Base-by-base conservation (phyloP, 345 rosid genomes). In the Aurinia saxatilis region DNA sequence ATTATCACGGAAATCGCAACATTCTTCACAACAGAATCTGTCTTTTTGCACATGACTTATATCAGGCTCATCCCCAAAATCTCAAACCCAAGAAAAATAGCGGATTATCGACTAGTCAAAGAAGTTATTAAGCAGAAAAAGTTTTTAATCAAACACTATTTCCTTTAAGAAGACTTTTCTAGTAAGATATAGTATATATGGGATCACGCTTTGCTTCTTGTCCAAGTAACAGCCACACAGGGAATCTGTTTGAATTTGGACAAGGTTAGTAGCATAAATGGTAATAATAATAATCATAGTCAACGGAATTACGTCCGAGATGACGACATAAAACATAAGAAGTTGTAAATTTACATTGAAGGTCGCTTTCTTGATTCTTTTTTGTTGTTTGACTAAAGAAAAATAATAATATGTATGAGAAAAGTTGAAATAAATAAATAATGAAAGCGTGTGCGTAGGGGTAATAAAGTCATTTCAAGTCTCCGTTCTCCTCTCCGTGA, bases 201-300 rank as follows among this genome's bases (percentile, higher is more conserved):
- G 18, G 11, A 51, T 40, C 46, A 50, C 18, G 10, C 57, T n/a
- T 57, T 38, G 65, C 65, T 67, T 67, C 50, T 49, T 67, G 17
- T 19, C 65, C 51, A 67, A 67, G 65, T 37, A 57, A 17, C 2
- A 23, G 1, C 23, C 15, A 6, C 39, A 34, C 14, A 6, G 14
- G 25, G 16, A 14, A 27, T 7, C 2, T 41, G 49, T 56, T 53
- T 56, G 63, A 37, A 37, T 37, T 46, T 27, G 33, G 37, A 12
- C 14, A 66, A 36, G 12, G 5, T 8, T 33, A 4, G 31, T 18
- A 11, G 14, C 10, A 15, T 0, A n/a, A 37, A 37, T 17, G 40
- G 50, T 47, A 14, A 38, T 3, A 66, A 13, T 14, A 14, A 39
- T 10, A 34, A 14, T 40, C 18, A 34, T n/a, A 46, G 63, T 27